A percentile compares a stretch with the other conserved stretches of the same genome.
phyloP scores from a whole-genome alignment of 2,329 filamentous ascomycete genomes.

The Purpureocillium takamizusanense region DNA sequence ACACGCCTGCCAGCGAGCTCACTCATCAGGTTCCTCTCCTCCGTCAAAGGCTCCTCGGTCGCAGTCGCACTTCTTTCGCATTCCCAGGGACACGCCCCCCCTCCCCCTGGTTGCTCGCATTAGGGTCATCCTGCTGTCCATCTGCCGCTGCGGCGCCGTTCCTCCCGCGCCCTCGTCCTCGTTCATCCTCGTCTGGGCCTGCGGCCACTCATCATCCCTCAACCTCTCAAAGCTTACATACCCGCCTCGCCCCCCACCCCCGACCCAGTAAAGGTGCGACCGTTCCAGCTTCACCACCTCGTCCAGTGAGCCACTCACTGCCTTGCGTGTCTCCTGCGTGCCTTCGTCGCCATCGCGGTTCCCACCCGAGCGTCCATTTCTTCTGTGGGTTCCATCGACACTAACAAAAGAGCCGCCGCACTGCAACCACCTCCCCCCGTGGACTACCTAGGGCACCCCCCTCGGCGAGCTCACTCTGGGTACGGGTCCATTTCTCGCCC shows the following conservation, averaged over 20 bases:
- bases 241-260: neutral
- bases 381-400: slow-evolving; percentile 10
- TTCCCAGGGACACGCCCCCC: neutral
- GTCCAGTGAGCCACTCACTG: neutral
- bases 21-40: too few relatives aligned
- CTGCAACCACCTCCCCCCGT: slow-evolving; percentile 11
- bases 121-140: slow-evolving; percentile 1
- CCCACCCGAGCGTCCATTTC: slow-evolving; percentile 2
- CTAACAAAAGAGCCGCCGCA: slow-evolving; percentile 15
- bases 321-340: neutral
- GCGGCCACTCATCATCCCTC: neutral
- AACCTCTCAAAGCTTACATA: neutral
- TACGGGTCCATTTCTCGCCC: neutral
- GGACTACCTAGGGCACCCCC: slow-evolving; percentile 4
- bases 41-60: too few relatives aligned
- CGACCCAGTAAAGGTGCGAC: neutral
- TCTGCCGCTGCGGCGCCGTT: slow-evolving; percentile 4
- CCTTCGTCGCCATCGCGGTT: slow-evolving; percentile 2
- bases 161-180: neutral
- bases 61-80: too few relatives aligned
- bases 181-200: neutral
- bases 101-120: slow-evolving; percentile 1
- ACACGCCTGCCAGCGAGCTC: neutral
- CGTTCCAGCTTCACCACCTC: neutral
- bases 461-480: slow-evolving; percentile 1